Evolutionary conservation across 495 filamentous ascomycete species (phyloP).

Genomic region (Aspergillus cavernicola): DNA sequence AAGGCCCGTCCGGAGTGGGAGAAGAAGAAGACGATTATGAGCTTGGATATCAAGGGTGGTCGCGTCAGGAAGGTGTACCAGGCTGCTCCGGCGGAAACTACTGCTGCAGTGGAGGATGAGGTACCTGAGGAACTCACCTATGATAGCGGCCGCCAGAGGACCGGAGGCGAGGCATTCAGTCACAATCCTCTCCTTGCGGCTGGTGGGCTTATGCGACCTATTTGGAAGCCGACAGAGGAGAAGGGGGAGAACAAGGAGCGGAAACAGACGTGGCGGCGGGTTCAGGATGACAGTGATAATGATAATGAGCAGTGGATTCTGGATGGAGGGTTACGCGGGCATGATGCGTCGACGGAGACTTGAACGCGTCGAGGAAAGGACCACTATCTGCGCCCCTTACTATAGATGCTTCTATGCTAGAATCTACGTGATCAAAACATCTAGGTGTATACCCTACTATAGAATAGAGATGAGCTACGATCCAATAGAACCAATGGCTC

Average conservation of each 20-base stretch:
- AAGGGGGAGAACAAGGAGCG: slow-evolving; percentile 36
- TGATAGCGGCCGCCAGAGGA: slow-evolving; percentile 10
- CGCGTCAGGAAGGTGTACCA: slow-evolving; percentile 74
- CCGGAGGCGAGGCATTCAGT: slow-evolving; percentile 64
- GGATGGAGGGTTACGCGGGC: slow-evolving; percentile 73
- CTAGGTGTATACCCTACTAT: too few species aligned
- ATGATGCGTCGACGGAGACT: slow-evolving; percentile 1
- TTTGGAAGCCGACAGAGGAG: slow-evolving; percentile 59
- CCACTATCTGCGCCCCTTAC: too few species aligned
- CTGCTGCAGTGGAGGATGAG: slow-evolving; percentile 34
- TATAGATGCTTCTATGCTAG: too few species aligned
- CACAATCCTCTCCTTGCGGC: slow-evolving; percentile 71
- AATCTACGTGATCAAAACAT: too few species aligned
- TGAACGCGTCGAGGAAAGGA: not conserved
- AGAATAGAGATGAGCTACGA: too few species aligned
- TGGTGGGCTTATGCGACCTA: slow-evolving; percentile 72
- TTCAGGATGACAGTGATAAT: slow-evolving; percentile 80
- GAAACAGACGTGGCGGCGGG: slow-evolving; percentile 72
- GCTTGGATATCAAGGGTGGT: slow-evolving; percentile 74
- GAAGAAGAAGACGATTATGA: slow-evolving; percentile 82
- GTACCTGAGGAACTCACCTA: slow-evolving; percentile 23
- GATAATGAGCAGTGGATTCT: slow-evolving; percentile 90
- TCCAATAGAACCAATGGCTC: too few species aligned
- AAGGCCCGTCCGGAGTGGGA: slow-evolving; percentile 88
- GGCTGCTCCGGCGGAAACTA: slow-evolving; percentile 27